Conservation (phyloP, 495 filamentous ascomycete genomes). For the Poronia punctata region DNA sequence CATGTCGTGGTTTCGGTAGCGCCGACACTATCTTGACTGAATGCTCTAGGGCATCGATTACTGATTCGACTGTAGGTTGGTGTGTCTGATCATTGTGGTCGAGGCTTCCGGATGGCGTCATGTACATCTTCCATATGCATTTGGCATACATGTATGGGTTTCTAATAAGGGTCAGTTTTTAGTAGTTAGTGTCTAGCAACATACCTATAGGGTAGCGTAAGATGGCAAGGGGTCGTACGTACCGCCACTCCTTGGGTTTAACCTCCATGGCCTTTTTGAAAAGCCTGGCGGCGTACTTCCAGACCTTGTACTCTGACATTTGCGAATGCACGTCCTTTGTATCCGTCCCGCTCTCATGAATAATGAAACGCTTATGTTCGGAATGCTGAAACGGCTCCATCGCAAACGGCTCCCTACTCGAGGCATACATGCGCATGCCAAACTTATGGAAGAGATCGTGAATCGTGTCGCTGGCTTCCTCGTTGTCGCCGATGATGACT, state of each 20-base stretch:
- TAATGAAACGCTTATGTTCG: constrained; percentile 72
- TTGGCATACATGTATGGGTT: constrained; percentile 88
- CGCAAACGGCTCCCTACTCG: constrained; percentile 83
- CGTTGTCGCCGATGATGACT: constrained; percentile 51
- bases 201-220: too few relatives aligned
- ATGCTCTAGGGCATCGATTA: constrained; percentile 54
- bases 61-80: constrained; percentile 47
- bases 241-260: constrained; percentile 81
- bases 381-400: constrained; percentile 74
- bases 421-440: constrained; percentile 81
- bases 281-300: constrained; percentile 79
- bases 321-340: constrained; percentile 66
- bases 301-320: constrained; percentile 67
- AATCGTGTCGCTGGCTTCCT: constrained; percentile 58
- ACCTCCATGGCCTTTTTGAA: constrained; percentile 67
- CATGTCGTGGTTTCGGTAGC: constrained; percentile 72
- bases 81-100: constrained; percentile 34
- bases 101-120: constrained; percentile 48
- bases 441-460: constrained; percentile 87
- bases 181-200: too few relatives aligned
- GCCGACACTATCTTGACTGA: constrained; percentile 57
- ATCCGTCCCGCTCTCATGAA: constrained; percentile 54
- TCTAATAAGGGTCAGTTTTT: constrained; percentile 29
- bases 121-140: constrained; percentile 91
- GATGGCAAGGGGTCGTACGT: too few relatives aligned